Evolutionary conservation across 768 basidiomycete genomes (phyloP).

Genomic region (Tephrocybe sp.): DNA sequence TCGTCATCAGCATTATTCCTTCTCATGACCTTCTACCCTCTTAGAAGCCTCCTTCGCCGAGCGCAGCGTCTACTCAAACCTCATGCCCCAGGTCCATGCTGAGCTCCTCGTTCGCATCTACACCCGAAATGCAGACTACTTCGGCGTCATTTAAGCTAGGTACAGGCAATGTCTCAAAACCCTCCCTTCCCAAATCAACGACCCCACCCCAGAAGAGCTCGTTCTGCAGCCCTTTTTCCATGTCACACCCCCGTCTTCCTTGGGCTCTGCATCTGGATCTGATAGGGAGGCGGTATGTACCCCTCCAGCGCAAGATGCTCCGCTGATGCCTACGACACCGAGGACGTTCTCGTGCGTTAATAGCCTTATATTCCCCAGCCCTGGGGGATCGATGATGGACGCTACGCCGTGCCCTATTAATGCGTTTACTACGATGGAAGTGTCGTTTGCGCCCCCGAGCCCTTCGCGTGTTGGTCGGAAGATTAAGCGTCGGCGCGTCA

Average conservation of each 20-base stretch:
- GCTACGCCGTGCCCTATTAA: conserved; percentile 40
- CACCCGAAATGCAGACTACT: conserved; percentile 59
- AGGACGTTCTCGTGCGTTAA: conserved; percentile 19
- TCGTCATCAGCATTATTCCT: too few species aligned
- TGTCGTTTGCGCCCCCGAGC: conserved; percentile 31
- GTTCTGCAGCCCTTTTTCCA: not conserved
- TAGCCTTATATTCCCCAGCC: conserved; percentile 24
- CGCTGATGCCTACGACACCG: conserved; percentile 10
- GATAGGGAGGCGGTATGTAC: conserved; percentile 18
- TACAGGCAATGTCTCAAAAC: conserved; percentile 47
- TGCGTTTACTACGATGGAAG: conserved; percentile 46
- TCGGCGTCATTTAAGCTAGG: conserved; percentile 66
- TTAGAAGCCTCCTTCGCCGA: conserved; percentile 47
- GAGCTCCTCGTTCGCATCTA: conserved; percentile 73
- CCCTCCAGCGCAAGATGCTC: conserved; percentile 37
- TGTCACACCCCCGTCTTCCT: not conserved
- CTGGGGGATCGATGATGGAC: conserved; percentile 11
- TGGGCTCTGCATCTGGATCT: not conserved
- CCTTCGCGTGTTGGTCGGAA: conserved; percentile 24
- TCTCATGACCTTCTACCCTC: not conserved
- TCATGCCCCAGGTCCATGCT: conserved; percentile 65
- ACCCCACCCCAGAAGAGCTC: not conserved
- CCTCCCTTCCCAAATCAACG: conserved; percentile 19
- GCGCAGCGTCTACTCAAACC: conserved; percentile 59
- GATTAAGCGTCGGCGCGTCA: conserved; percentile 6